A percentile compares a stretch with the other conserved stretches of the same genome.
phyloP scores from a whole-genome alignment of 805 yeast genomes.

The Ogataea kodamae region DNA sequence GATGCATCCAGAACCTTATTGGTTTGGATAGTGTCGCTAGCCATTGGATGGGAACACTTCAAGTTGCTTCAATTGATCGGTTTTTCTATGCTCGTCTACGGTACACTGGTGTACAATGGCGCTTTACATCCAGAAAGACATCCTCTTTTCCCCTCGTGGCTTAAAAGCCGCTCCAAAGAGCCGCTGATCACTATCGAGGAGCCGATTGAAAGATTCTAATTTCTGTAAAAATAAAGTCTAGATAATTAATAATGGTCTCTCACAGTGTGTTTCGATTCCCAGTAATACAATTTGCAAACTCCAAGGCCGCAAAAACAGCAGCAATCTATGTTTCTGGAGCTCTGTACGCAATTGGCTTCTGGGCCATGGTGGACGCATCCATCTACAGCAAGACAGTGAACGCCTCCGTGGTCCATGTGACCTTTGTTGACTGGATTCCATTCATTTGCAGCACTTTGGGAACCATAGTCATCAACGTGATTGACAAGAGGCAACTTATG shows the following conservation, averaged over 20 bases:
- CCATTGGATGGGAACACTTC: slow-evolving; percentile 74
- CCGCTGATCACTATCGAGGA: slow-evolving; percentile 37
- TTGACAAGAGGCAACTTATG: slow-evolving; percentile 55
- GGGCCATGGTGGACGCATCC: slow-evolving; percentile 87
- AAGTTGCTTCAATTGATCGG: slow-evolving; percentile 60
- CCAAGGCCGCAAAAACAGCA: slow-evolving; percentile 62
- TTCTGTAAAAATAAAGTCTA: not conserved
- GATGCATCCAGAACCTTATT: slow-evolving; percentile 73
- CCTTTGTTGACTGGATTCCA: slow-evolving; percentile 95
- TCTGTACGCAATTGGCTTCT: slow-evolving; percentile 79
- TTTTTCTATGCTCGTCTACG: slow-evolving; percentile 59
- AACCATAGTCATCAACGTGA: slow-evolving; percentile 74
- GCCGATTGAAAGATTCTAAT: slow-evolving; percentile 37
- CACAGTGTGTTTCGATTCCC: slow-evolving; percentile 62
- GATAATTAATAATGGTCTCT: slow-evolving; percentile 30
- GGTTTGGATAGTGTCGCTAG: slow-evolving; percentile 70
- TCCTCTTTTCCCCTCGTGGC: slow-evolving; percentile 44
- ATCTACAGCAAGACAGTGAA: slow-evolving; percentile 80
- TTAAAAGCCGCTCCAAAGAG: slow-evolving; percentile 31
- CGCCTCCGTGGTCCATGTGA: slow-evolving; percentile 81
- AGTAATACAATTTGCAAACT: slow-evolving; percentile 62
- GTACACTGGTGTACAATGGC: slow-evolving; percentile 72
- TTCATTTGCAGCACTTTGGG: slow-evolving; percentile 84
- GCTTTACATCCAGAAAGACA: slow-evolving; percentile 53
- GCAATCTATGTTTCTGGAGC: slow-evolving; percentile 81